phyloP scores from a whole-genome alignment of 768 basidiomycete genomes.

The Clavaria fumosa region DNA sequence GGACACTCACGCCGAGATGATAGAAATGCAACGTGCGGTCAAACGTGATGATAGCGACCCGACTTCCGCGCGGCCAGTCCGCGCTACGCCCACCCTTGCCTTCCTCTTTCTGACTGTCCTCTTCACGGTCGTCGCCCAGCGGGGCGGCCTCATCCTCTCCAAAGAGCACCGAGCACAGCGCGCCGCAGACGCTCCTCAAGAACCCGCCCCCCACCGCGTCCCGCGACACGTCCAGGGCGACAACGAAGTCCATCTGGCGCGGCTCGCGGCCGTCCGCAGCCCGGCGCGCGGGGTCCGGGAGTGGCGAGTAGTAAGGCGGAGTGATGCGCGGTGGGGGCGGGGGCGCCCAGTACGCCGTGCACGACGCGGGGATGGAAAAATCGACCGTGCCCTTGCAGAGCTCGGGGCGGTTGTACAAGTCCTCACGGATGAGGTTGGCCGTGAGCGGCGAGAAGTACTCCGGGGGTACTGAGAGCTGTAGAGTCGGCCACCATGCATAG shows the following conservation, averaged over 20 bases:
- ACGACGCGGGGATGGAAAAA: slow-evolving; percentile 67
- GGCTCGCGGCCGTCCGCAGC: slow-evolving; percentile 38
- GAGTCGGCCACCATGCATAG: no score
- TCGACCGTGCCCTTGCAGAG: slow-evolving; percentile 85
- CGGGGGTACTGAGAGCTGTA: slow-evolving; percentile 57
- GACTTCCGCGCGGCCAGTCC: slow-evolving; percentile 37
- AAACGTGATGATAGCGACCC: slow-evolving; percentile 72
- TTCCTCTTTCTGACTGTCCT: no score
- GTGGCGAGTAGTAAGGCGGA: slow-evolving; percentile 36
- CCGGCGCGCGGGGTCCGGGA: slow-evolving; percentile 32
- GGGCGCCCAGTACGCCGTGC: slow-evolving; percentile 91
- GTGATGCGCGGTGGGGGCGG: slow-evolving; percentile 41
- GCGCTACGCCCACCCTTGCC: slow-evolving; percentile 25
- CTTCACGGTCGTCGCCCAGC: no score
- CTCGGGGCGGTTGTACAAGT: slow-evolving; percentile 73
- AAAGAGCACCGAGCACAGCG: slow-evolving; percentile 49
- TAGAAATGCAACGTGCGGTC: slow-evolving; percentile 76
- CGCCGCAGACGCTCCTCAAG: slow-evolving; percentile 45
- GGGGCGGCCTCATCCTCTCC: slow-evolving; percentile 29
- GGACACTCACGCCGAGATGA: slow-evolving; percentile 59
- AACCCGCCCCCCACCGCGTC: slow-evolving; percentile 58
- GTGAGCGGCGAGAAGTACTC: slow-evolving; percentile 82
- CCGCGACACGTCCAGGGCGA: slow-evolving; percentile 72
- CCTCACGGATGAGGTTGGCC: slow-evolving; percentile 58
- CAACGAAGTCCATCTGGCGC: slow-evolving; percentile 59